Base-by-base conservation (phyloP, 2,329 filamentous ascomycete genomes). In the Arthroderma sp. region DNA sequence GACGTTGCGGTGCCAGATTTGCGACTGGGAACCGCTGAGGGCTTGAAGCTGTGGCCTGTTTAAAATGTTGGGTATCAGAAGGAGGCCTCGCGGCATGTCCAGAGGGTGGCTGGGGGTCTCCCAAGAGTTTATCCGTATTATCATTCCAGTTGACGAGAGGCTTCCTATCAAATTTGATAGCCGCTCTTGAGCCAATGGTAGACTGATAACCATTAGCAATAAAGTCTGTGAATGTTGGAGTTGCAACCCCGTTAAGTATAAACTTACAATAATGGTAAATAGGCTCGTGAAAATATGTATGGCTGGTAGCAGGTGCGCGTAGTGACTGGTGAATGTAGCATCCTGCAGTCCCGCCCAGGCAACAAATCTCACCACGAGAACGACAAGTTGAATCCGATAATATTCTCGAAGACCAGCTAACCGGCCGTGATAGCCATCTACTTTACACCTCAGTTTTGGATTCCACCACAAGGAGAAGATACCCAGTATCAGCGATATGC, bases 381-480 rank as follows among this genome's bases (percentile, higher is more conserved):
- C 53, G 44, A 68, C 60, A n/a, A 68, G 56, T 47, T 72, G 69
- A 3, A 66, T 54, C 48, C 66, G 55, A 49, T 72, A 72, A 50
- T 69, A 72, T 45, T 69, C 62, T 9, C 58, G 56, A 31, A 69
- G 56, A 2, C 68, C 66, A 31, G 56, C 46, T 36, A 71, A 60
- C 10, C 64, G 60, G 6, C 65, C 67, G 37, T 57, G 58, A 49
- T 58, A 55, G 34, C 65, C 65, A 44, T 64, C 58, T 9, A 70
- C 54, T 52, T 68, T 70, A 39, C 65, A 51, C 47, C 63, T 62
- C 52, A 70, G 54, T 45, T 64, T 65, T 6, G 68, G 69, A 49
- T 72, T 71, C 66, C 68, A 72, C 69, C 69, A 72, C 6, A 69
- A 53, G 4, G 66, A 68, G 28, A 69, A 44, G 37, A 66, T 56